Conservation (phyloP, 768 basidiomycete species). For the Leccinum obscurum region DNA sequence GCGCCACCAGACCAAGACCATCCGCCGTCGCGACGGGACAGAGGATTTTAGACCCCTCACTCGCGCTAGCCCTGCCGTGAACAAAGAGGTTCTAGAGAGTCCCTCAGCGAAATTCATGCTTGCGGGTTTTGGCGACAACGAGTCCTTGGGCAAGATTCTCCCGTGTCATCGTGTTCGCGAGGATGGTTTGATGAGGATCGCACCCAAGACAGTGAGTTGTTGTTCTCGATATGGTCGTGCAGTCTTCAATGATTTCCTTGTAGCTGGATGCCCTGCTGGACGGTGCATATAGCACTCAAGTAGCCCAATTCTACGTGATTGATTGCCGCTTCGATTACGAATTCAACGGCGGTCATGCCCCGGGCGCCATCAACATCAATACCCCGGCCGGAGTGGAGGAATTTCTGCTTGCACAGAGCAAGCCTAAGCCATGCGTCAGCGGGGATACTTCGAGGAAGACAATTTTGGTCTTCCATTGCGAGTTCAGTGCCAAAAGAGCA, state of each 20-base stretch:
- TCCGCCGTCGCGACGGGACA: constrained; percentile 77
- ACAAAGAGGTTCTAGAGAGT: constrained; percentile 49
- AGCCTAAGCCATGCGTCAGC: constrained; percentile 69
- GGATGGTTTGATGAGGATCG: constrained; percentile 94
- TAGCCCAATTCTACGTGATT: constrained; percentile 76
- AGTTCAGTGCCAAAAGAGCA: constrained; percentile 93
- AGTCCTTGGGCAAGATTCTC: constrained; percentile 88
- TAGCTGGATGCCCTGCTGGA: constrained; percentile 79
- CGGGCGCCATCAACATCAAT: constrained; percentile 90
- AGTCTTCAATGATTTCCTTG: constrained; percentile 7
- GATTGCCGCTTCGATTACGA: constrained; percentile 99
- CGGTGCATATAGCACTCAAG: constrained; percentile 65
- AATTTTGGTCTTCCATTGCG: constrained; percentile 94
- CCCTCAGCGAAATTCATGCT: constrained; percentile 57
- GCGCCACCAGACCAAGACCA: constrained; percentile 74
- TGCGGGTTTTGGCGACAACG: constrained; percentile 88
- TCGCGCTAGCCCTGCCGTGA: constrained; percentile 56
- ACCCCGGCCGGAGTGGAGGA: constrained; percentile 78
- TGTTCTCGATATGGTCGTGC: not conserved
- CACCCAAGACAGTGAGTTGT: constrained; percentile 66
- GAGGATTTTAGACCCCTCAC: constrained; percentile 77
- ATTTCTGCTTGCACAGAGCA: constrained; percentile 64
- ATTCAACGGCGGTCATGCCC: constrained; percentile 90
- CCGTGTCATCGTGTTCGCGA: constrained; percentile 94
- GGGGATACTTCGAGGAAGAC: constrained; percentile 76